Evolutionary conservation across 129 eudicot species (phyloP), one percentile per base, ranked within the genome.

Genomic region (Erigeron canadensis): DNA sequence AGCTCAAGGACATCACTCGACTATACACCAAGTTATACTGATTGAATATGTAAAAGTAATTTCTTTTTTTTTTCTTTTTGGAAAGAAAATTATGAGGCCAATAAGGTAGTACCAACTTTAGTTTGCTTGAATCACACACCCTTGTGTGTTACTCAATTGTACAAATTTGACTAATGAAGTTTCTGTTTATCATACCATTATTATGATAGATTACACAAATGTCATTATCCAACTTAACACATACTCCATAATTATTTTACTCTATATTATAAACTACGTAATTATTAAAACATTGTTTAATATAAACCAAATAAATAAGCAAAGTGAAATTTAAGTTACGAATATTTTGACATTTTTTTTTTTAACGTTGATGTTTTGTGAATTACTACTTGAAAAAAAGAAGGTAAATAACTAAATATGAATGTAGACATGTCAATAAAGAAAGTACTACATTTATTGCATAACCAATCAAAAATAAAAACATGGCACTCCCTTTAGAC

Each of bases 61-160:
- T 28, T 1, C 3, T 28, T 28, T 1, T 28, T 28, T 28, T 45
- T 19, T 15, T 55, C 55, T 71, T 74, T 63, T 40, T 63, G 63
- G 7, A 42, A 58, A 53, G 16, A 45, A 67, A 76, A 45, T 48
- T 65, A 66, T 50, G 42, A 54, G 37, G 15, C 44, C 40, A 71
- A 71, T 28, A 79, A 82, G 77, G 41, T 47, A 46, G 53, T 50
- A 41, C 61, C 51, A 41, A 83, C 84, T 83, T 83, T 65, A 46
- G 34, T 55, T 79, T 65, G 81, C 87, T 79, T 83, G 47, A 65
- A 60, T 39, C 18, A 57, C 67, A 83, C 70, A 83, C 77, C 60
- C 74, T 66, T 67, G 40, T 56, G 71, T 8, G 18, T 22, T 71
- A 43, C 46, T 79, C 84, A 81, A 46, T 21, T 76, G 53, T 43